These are phyloP conservation scores for Paecilomyces fulvus DNA, from an alignment of 2,329 filamentous ascomycete genomes.

Conservation along the genomic window DNA sequence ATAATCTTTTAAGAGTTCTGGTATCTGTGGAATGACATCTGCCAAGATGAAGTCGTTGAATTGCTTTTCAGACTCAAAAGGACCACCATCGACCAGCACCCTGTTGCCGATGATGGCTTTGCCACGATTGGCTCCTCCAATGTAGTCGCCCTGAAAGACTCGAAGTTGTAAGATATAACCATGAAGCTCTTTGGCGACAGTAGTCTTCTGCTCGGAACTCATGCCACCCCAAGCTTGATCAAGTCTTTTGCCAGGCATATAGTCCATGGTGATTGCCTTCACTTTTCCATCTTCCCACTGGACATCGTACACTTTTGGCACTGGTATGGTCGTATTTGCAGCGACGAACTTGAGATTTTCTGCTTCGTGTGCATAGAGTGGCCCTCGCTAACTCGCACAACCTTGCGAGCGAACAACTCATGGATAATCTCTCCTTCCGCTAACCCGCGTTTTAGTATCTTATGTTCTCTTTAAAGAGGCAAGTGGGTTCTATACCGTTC, in stretches of 20 bases:
- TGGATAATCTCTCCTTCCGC: not conserved
- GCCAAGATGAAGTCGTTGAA: too few species aligned
- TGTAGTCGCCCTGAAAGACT: conserved; percentile 10
- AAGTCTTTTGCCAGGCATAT: conserved; percentile 11
- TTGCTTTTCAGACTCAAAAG: conserved; percentile 9
- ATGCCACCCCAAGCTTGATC: conserved; percentile 11
- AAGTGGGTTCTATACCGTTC: too few species aligned
- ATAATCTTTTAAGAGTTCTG: too few species aligned
- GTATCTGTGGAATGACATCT: too few species aligned
- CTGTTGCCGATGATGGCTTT: conserved; percentile 10
- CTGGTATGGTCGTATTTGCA: conserved; percentile 8
- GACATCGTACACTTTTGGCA: conserved; percentile 8
- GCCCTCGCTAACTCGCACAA: not conserved
- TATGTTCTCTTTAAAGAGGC: too few species aligned
- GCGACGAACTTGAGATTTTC: conserved; percentile 7
- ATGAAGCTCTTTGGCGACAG: conserved; percentile 9
- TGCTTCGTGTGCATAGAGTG: conserved; percentile 1
- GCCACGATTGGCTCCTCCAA: conserved; percentile 9
- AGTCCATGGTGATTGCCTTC: not conserved
- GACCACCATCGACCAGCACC: conserved; percentile 10
- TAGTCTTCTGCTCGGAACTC: conserved; percentile 7
- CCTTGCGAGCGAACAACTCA: not conserved
- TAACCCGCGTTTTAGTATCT: too few species aligned
- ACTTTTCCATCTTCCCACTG: conserved; percentile 5
- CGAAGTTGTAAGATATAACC: conserved; percentile 9